Conservation (phyloP, 176 grass and related monocot species). For the Neostapfia colusana region DNA sequence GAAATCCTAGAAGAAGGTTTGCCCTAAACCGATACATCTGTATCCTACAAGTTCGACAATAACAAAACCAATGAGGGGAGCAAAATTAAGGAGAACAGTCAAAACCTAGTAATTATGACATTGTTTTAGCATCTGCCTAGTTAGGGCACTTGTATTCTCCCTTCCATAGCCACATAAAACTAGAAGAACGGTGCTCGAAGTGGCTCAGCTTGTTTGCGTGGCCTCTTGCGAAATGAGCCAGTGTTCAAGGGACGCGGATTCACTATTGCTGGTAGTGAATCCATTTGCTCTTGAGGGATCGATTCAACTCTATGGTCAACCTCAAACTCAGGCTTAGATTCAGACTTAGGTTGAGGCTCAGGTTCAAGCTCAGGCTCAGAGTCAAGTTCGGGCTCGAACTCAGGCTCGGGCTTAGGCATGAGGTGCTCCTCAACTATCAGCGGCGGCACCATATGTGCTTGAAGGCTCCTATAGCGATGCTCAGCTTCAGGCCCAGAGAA, state of each 20-base stretch:
- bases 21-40: not conserved
- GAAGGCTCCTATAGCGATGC: not conserved
- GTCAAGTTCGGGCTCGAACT: not conserved
- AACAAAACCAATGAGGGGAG: not conserved
- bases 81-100: not conserved
- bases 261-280: not conserved
- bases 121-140: not conserved
- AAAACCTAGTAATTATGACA: not conserved
- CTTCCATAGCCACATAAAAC: not conserved
- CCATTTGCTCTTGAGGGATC: not conserved
- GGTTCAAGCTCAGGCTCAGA: not conserved
- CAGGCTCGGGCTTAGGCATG: not conserved
- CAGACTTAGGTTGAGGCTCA: not conserved
- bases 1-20: not conserved
- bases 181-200: constrained; percentile 24
- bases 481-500: constrained; percentile 42
- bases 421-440: no score
- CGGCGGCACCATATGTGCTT: not conserved
- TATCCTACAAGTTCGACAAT: not conserved
- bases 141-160: not conserved
- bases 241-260: no score
- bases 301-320: not conserved
- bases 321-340: not conserved
- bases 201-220: constrained; percentile 11
- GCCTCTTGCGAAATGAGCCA: not conserved